Conservation (phyloP, 2,329 filamentous ascomycete species). For the Alternaria incomplexa region DNA sequence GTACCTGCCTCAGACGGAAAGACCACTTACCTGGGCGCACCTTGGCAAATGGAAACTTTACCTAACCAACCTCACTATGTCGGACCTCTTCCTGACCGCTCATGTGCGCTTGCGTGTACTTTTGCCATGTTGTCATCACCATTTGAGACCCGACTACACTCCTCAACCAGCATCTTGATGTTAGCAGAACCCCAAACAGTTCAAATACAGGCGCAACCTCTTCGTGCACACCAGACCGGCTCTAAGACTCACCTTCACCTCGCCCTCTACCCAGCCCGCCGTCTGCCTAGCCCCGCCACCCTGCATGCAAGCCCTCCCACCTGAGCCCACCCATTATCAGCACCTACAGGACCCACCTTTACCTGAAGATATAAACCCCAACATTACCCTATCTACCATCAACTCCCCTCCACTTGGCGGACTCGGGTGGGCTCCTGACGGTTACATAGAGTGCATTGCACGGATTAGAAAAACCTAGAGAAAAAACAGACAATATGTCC, state of each 20-base stretch:
- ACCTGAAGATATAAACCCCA: background rate
- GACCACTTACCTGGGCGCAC: background rate
- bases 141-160: background rate
- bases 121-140: background rate
- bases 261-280: background rate
- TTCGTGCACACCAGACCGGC: background rate
- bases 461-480: background rate
- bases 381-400: background rate
- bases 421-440: conserved; percentile 1
- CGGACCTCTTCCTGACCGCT: background rate
- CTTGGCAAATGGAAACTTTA: background rate
- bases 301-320: background rate
- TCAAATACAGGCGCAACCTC: background rate
- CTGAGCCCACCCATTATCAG: background rate
- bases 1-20: background rate
- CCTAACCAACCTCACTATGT: background rate
- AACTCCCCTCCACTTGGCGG: background rate
- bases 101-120: background rate
- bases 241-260: background rate
- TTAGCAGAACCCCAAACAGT: background rate
- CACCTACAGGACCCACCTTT: background rate
- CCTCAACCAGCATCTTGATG: background rate
- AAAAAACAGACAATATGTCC: background rate
- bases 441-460: background rate
- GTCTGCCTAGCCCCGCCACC: background rate